Evolutionary conservation across 495 filamentous ascomycete genomes (phyloP).

Genomic region (Trichocladium uniseriatum): DNA sequence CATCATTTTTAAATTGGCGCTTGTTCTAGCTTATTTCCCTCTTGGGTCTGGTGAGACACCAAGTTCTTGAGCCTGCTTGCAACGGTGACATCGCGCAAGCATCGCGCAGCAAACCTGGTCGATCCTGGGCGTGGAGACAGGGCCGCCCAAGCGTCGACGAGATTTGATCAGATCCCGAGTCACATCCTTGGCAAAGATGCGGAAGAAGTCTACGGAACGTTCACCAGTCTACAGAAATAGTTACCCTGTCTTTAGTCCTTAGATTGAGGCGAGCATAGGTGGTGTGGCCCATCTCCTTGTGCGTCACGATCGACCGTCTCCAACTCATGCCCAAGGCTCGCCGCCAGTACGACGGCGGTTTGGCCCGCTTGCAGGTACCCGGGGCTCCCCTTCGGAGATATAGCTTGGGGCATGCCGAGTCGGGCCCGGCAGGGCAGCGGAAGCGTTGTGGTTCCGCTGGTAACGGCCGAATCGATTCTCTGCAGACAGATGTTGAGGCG

Average conservation of each 20-base stretch:
- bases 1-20: too few relatives aligned
- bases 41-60: constrained; percentile 21
- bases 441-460: background rate
- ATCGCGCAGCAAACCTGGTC: constrained; percentile 6
- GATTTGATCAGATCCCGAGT: constrained; percentile 19
- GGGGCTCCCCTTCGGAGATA: constrained; percentile 2
- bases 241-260: constrained; percentile 14
- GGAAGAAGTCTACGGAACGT: constrained; percentile 5
- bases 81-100: constrained; percentile 21
- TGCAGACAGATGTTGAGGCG: too few relatives aligned
- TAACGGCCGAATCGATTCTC: background rate
- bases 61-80: constrained; percentile 2
- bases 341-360: background rate
- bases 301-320: background rate
- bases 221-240: too few relatives aligned
- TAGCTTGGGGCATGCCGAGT: constrained; percentile 1
- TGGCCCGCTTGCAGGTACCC: background rate
- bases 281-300: too few relatives aligned
- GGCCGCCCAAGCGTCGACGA: constrained; percentile 12
- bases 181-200: constrained; percentile 15
- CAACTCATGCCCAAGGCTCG: background rate
- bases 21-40: background rate
- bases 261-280: constrained; percentile 23
- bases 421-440: background rate
- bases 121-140: constrained; percentile 9